phyloP scores from a whole-genome alignment of 164 flowering plant species.

The Aristolochia californica region DNA sequence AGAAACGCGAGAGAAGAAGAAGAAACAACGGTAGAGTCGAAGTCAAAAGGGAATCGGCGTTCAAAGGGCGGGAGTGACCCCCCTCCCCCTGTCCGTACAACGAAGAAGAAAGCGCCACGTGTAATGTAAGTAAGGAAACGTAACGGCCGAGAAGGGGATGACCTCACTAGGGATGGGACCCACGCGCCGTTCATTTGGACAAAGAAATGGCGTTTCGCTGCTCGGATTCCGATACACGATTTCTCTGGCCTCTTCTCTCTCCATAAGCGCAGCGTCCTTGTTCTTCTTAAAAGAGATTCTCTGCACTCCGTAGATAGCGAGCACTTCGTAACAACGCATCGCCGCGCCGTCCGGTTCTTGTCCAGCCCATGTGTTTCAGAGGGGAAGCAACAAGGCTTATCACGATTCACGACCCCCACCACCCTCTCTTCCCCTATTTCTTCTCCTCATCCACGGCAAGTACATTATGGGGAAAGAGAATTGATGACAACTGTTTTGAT shows the following conservation, averaged over 20 bases:
- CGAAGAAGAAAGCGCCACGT: conserved; percentile 17
- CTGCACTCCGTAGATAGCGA: too few relatives aligned
- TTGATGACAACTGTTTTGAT: too few relatives aligned
- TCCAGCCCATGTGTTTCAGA: conserved; percentile 37
- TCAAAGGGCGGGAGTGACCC: conserved; percentile 30
- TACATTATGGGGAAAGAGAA: too few relatives aligned
- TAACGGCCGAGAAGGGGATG: conserved; percentile 31
- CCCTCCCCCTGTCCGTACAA: conserved; percentile 6
- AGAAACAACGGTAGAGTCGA: too few relatives aligned
- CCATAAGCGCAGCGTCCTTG: too few relatives aligned
- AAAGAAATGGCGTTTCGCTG: conserved; percentile 2
- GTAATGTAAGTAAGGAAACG: conserved; percentile 16
- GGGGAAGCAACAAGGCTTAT: too few relatives aligned
- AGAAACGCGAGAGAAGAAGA: too few relatives aligned
- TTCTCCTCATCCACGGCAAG: too few relatives aligned
- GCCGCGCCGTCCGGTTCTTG: conserved; percentile 78
- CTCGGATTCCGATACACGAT: neutral
- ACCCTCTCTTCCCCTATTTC: too few relatives aligned
- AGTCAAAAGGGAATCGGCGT: too few relatives aligned
- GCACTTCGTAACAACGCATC: conserved; percentile 43
- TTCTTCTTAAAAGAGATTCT: too few relatives aligned
- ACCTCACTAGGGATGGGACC: conserved; percentile 20
- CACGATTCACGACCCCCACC: too few relatives aligned
- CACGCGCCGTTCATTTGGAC: conserved; percentile 26
- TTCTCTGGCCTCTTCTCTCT: neutral